A percentile compares a stretch with the other conserved stretches of the same genome.
Evolutionary conservation across 2,329 filamentous ascomycete genomes (phyloP).

Genomic region (Knoxdaviesia proteae): DNA sequence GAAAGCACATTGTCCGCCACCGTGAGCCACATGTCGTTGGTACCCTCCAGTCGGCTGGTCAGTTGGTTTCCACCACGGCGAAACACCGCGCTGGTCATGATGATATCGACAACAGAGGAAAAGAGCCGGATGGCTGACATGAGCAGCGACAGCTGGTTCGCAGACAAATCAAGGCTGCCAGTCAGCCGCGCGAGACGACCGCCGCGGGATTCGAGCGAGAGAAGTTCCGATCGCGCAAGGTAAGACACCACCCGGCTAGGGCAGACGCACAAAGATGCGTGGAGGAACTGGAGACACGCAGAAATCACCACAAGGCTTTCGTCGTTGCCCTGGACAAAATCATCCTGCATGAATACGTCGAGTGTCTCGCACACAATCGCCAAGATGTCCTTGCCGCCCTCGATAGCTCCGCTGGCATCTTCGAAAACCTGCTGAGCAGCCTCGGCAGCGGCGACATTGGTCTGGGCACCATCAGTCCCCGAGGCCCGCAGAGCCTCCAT

Average conservation of each 20-base stretch:
- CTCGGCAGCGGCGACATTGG: conserved; percentile 6
- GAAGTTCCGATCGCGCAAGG: conserved; percentile 57
- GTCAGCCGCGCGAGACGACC: conserved; percentile 62
- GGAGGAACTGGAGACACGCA: conserved; percentile 62
- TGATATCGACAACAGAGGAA: conserved; percentile 53
- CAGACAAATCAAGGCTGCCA: conserved; percentile 61
- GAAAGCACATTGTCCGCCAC: conserved; percentile 61
- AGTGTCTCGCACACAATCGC: conserved; percentile 69
- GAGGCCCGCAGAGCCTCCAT: conserved; percentile 21
- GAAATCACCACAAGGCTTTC: conserved; percentile 43
- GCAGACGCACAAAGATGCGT: conserved; percentile 48
- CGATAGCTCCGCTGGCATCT: conserved; percentile 31
- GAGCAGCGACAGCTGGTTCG: conserved; percentile 59
- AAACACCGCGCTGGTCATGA: conserved; percentile 46
- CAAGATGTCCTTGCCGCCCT: conserved; percentile 52
- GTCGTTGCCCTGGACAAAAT: conserved; percentile 33
- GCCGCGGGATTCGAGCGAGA: conserved; percentile 56
- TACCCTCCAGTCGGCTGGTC: conserved; percentile 21
- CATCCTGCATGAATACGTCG: conserved; percentile 45
- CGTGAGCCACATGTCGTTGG: conserved; percentile 40
- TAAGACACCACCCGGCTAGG: conserved; percentile 83
- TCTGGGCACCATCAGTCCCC: conserved; percentile 5
- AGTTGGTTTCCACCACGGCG: conserved; percentile 36
- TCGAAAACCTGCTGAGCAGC: conserved; percentile 28
- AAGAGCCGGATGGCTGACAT: conserved; percentile 55